Evolutionary conservation across 1,139 yeast species (phyloP).

Genomic region (Komagataea norvegica): DNA sequence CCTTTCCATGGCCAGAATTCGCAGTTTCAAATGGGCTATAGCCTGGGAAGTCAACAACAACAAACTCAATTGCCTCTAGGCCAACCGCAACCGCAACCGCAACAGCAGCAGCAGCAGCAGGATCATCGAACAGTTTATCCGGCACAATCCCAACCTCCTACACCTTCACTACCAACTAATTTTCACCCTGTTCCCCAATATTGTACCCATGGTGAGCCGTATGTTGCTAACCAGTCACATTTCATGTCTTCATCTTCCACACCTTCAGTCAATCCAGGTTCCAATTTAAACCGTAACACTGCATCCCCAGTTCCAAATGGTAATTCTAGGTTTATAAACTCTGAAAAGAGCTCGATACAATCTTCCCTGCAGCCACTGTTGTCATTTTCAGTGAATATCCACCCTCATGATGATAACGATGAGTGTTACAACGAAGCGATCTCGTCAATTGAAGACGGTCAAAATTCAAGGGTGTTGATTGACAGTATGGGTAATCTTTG

Average conservation of each 20-base stretch:
- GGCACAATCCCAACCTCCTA: not conserved
- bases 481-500: conserved; percentile 31
- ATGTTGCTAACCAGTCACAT: too few species aligned
- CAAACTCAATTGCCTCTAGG: not conserved
- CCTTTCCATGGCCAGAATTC: not conserved
- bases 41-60: not conserved
- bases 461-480: conserved; percentile 30
- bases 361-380: conserved; percentile 20
- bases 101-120: conserved; percentile 6
- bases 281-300: too few species aligned
- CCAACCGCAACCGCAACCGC: conserved; percentile 6
- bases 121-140: not conserved
- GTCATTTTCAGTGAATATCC: conserved; percentile 16
- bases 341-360: conserved; percentile 10
- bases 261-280: too few species aligned
- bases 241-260: too few species aligned
- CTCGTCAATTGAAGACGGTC: conserved; percentile 26
- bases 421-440: conserved; percentile 14
- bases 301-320: too few species aligned
- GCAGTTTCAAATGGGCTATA: not conserved
- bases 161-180: not conserved
- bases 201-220: too few species aligned
- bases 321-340: not conserved
- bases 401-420: conserved; percentile 13
- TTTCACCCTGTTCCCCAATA: not conserved